phyloP scores from a whole-genome alignment of 768 basidiomycete species.

The Paxillus involutus region DNA sequence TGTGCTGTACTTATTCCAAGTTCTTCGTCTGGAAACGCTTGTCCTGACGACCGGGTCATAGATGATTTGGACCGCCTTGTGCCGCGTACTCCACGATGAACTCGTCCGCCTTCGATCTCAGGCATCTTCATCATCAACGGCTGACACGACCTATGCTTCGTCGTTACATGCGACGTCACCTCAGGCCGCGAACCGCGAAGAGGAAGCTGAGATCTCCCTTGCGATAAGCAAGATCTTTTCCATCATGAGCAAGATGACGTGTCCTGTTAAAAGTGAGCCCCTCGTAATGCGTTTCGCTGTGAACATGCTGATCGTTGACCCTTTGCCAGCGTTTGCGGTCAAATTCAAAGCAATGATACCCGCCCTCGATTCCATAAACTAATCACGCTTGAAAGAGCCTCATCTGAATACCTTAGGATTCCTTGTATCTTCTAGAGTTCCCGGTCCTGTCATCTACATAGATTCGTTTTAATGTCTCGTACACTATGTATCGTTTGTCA shows the following conservation, averaged over 20 bases:
- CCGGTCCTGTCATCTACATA: background rate
- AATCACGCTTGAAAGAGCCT: background rate
- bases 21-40: background rate
- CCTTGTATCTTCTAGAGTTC: background rate
- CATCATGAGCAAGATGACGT: slow-evolving; percentile 17
- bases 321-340: slow-evolving; percentile 16
- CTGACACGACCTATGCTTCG: background rate
- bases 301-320: background rate
- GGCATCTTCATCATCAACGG: no score
- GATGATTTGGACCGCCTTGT: slow-evolving; percentile 24
- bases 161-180: background rate
- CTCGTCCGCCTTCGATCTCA: slow-evolving; percentile 14
- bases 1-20: slow-evolving; percentile 11
- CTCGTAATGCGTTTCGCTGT: background rate
- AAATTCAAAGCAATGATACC: slow-evolving; percentile 26
- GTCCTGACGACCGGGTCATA: slow-evolving; percentile 4
- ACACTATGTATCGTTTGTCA: background rate
- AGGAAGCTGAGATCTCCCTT: slow-evolving; percentile 9
- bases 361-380: slow-evolving; percentile 20
- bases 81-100: slow-evolving; percentile 22
- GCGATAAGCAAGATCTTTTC: slow-evolving; percentile 18
- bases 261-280: slow-evolving; percentile 20
- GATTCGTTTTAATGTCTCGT: background rate
- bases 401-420: background rate
- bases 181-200: background rate